These are phyloP conservation scores for Rhododendron simsii DNA, from an alignment of 148 eudicot genomes.

Conservation along the genomic window DNA sequence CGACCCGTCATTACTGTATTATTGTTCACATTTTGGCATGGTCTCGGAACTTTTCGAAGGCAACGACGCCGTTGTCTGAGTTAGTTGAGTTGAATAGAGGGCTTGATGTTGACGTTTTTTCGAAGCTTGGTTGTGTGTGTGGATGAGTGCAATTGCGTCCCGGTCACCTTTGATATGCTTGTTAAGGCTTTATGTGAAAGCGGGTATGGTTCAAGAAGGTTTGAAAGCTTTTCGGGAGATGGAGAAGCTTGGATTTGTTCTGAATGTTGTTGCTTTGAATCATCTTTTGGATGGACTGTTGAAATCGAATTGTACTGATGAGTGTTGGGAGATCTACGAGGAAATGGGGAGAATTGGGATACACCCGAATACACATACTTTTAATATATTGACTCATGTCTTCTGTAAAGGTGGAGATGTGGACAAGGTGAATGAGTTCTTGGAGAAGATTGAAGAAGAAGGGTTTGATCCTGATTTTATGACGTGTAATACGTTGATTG, in stretches of 20 bases:
- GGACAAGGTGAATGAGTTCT: constrained; percentile 61
- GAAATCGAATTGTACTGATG: constrained; percentile 36
- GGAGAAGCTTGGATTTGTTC: constrained; percentile 56
- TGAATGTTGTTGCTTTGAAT: constrained; percentile 59
- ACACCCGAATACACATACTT: constrained; percentile 61
- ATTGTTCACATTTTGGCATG: constrained; percentile 66
- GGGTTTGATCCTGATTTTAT: constrained; percentile 90
- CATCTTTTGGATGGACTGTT: constrained; percentile 64
- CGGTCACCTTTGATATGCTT: constrained; percentile 80
- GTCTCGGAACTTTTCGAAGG: constrained; percentile 45
- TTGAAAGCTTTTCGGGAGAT: constrained; percentile 53
- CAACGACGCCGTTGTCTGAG: constrained; percentile 54
- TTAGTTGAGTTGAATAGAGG: constrained; percentile 34
- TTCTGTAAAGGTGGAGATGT: constrained; percentile 56
- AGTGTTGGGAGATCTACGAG: constrained; percentile 71
- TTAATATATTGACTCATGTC: constrained; percentile 70
- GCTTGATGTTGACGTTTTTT: constrained; percentile 34
- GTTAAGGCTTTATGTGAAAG: constrained; percentile 61
- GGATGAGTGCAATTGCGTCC: constrained; percentile 78
- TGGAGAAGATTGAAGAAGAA: constrained; percentile 93
- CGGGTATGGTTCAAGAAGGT: constrained; percentile 53
- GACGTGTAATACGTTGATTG: constrained; percentile 74
- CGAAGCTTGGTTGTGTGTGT: constrained; percentile 44
- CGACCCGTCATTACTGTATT: constrained; percentile 47
- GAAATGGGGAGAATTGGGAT: constrained; percentile 61